A percentile compares a stretch with the other conserved stretches of the same genome.
These are phyloP conservation scores for Carex scoparia DNA, from an alignment of 176 grass and related monocot genomes.

Conservation along the genomic window DNA sequence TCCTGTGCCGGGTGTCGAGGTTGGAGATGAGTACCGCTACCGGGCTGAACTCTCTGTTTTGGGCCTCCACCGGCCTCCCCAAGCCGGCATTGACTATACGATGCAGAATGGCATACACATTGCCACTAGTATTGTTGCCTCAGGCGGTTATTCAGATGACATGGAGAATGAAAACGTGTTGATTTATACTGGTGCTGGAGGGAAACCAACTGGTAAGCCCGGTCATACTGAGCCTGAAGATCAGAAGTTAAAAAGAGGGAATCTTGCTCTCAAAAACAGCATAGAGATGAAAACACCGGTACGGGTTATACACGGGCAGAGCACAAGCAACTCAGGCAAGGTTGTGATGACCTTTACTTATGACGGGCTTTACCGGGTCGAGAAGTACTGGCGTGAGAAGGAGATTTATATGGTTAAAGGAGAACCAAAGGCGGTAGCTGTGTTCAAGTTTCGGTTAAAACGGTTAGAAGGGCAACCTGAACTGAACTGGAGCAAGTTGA, in stretches of 20 bases:
- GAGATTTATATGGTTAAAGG: slow-evolving; percentile 31
- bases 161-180: neutral
- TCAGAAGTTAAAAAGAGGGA: slow-evolving; percentile 71
- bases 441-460: slow-evolving; percentile 60
- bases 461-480: slow-evolving; percentile 50
- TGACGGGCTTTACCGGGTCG: slow-evolving; percentile 64
- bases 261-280: slow-evolving; percentile 67
- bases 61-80: slow-evolving; percentile 11
- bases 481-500: neutral
- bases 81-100: neutral
- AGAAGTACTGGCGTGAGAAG: slow-evolving; percentile 20
- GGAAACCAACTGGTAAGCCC: neutral
- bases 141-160: slow-evolving; percentile 19
- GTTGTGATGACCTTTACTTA: slow-evolving; percentile 61
- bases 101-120: neutral
- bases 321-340: slow-evolving; percentile 28
- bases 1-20: neutral
- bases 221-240: slow-evolving; percentile 24
- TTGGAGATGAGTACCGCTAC: slow-evolving; percentile 27
- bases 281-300: slow-evolving; percentile 41
- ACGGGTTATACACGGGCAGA: slow-evolving; percentile 48
- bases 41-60: slow-evolving; percentile 6
- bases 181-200: slow-evolving; percentile 23
- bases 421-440: slow-evolving; percentile 32
- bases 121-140: slow-evolving; percentile 15